Percentiles rank a stretch among this genome's conserved stretches.
Evolutionary conservation across 805 yeast species (phyloP).

Genomic region (Ogataea corticis): DNA sequence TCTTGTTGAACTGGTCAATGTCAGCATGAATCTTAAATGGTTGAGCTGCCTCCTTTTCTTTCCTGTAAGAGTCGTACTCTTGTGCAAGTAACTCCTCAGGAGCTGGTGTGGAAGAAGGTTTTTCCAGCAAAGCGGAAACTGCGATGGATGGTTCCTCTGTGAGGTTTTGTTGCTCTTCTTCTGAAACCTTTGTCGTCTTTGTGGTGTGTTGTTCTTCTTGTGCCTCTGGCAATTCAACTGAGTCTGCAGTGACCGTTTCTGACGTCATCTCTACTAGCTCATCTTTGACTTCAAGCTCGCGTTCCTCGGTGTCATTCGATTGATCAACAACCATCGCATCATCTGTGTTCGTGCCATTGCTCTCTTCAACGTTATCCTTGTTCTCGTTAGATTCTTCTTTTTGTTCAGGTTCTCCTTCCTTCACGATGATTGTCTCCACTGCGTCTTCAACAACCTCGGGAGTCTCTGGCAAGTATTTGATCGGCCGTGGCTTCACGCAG

Average conservation of each 20-base stretch:
- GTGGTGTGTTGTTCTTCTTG: background rate
- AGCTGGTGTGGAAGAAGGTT: background rate
- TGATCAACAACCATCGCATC: background rate
- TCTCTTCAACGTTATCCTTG: background rate
- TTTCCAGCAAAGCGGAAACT: constrained; percentile 1
- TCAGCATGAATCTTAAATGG: constrained; percentile 51
- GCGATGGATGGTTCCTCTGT: constrained; percentile 1
- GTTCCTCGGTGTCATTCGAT: too few relatives aligned
- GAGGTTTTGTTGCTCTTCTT: too few relatives aligned
- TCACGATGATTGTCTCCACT: background rate
- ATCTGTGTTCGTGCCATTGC: background rate
- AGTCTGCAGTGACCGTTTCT: background rate
- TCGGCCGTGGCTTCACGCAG: constrained; percentile 57
- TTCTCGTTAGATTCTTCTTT: background rate
- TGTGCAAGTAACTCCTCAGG: constrained; percentile 12
- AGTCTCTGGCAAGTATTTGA: constrained; percentile 30
- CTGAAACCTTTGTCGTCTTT: too few relatives aligned
- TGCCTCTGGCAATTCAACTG: constrained; percentile 2
- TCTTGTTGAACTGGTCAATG: constrained; percentile 41
- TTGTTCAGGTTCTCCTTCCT: background rate
- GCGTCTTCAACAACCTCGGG: constrained; percentile 7
- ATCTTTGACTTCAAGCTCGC: too few relatives aligned
- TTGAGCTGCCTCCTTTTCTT: constrained; percentile 10
- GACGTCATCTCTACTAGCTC: too few relatives aligned
- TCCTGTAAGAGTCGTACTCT: constrained; percentile 21